Evolutionary conservation across 1,284 basidiomycete species (phyloP).

Genomic region (Boletellus deceptivus): DNA sequence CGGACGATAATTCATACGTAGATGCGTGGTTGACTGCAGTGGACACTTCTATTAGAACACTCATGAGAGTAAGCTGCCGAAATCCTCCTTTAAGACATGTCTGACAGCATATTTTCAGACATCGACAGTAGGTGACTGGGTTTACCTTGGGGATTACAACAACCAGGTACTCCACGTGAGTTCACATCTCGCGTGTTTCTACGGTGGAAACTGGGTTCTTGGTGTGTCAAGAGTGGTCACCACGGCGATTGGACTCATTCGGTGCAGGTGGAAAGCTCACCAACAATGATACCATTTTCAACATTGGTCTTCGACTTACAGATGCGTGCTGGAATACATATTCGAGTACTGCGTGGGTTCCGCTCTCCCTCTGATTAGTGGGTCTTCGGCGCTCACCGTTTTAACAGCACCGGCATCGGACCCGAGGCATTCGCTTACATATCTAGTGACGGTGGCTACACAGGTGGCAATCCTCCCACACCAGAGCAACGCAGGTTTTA

Average conservation of each 20-base stretch:
- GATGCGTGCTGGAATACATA: constrained; percentile 80
- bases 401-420: constrained; percentile 64
- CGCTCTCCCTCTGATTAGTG: background rate
- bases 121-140: constrained; percentile 59
- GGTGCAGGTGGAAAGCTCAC: constrained; percentile 55
- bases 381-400: background rate
- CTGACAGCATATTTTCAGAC: constrained; percentile 37
- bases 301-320: constrained; percentile 56
- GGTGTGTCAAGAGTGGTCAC: constrained; percentile 36
- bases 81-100: fast-evolving
- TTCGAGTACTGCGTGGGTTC: constrained; percentile 58
- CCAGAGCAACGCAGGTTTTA: constrained; percentile 49
- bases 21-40: constrained; percentile 68
- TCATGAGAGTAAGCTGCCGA: constrained; percentile 44
- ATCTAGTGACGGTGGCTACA: constrained; percentile 56
- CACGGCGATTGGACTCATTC: constrained; percentile 2
- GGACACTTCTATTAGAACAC: constrained; percentile 60
- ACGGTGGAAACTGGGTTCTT: constrained; percentile 71
- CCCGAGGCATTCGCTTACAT: constrained; percentile 64
- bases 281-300: constrained; percentile 66
- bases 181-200: constrained; percentile 69
- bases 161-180: constrained; percentile 53
- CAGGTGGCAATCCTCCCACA: constrained; percentile 37
- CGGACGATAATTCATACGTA: constrained; percentile 53
- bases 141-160: constrained; percentile 60